These are phyloP conservation scores for Cladosporium sp. DNA, from an alignment of 2,329 filamentous ascomycete species.

Conservation along the genomic window DNA sequence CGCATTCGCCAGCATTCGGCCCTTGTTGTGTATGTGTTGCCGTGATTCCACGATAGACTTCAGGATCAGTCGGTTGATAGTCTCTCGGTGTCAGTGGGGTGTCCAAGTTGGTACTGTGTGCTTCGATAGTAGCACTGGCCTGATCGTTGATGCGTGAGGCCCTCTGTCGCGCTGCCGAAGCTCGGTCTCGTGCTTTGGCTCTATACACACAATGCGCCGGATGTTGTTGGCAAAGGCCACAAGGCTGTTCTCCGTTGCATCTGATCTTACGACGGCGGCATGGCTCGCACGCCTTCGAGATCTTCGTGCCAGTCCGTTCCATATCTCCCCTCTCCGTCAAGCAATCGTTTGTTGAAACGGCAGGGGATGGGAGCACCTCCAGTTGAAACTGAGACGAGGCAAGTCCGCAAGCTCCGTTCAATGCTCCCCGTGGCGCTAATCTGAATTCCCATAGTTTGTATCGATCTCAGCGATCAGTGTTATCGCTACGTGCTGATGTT, in stretches of 20 bases:
- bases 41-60: conserved; percentile 21
- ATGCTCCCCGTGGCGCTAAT: neutral
- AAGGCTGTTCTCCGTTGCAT: conserved; percentile 22
- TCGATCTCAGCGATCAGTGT: too few species aligned
- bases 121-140: neutral
- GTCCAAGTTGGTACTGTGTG: neutral
- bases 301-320: neutral
- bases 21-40: conserved; percentile 17
- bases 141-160: neutral
- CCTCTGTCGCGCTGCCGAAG: conserved; percentile 7
- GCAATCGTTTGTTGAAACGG: neutral
- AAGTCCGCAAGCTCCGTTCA: neutral
- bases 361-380: neutral
- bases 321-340: neutral
- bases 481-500: too few species aligned
- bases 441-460: neutral
- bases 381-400: neutral
- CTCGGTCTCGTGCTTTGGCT: conserved; percentile 8
- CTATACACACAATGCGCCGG: conserved; percentile 20
- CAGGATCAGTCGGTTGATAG: neutral
- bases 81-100: neutral
- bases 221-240: conserved; percentile 10
- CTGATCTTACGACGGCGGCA: conserved; percentile 22
- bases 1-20: conserved; percentile 11
- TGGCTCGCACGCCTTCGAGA: conserved; percentile 20